A percentile compares a stretch with the other conserved stretches of the same genome.
phyloP scores from a whole-genome alignment of 805 yeast species.

The Lipomyces spencermartinsiae region DNA sequence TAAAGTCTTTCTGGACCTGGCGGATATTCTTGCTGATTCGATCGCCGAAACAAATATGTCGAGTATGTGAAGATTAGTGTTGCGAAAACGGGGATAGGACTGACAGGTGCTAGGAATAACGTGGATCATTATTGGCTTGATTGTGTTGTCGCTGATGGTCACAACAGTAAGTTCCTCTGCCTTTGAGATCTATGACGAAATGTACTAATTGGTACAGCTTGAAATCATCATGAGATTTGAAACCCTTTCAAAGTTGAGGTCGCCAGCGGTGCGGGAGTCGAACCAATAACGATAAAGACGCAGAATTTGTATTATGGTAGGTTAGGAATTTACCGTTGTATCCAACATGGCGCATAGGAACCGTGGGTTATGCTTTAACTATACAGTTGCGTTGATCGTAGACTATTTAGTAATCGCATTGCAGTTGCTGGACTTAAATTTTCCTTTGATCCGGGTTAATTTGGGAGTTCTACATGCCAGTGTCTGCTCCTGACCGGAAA shows the following conservation, averaged over 20 bases:
- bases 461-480: too few relatives aligned
- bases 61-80: conserved; percentile 45
- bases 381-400: too few relatives aligned
- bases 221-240: conserved; percentile 25
- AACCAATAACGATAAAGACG: background rate
- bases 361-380: too few relatives aligned
- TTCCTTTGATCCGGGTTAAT: too few relatives aligned
- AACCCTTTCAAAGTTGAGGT: conserved; percentile 12
- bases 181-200: background rate
- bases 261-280: background rate
- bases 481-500: too few relatives aligned
- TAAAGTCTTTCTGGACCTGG: conserved; percentile 89
- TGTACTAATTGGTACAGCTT: conserved; percentile 1
- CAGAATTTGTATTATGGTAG: background rate
- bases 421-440: too few relatives aligned
- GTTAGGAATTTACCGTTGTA: too few relatives aligned
- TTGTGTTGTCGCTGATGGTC: conserved; percentile 77
- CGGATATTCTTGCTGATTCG: conserved; percentile 90
- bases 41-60: conserved; percentile 93
- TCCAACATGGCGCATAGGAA: too few relatives aligned
- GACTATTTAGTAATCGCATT: too few relatives aligned
- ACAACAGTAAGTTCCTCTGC: conserved; percentile 48
- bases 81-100: background rate
- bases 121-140: conserved; percentile 83
- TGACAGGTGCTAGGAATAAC: conserved; percentile 57